A percentile compares a stretch with the other conserved stretches of the same genome.
These are phyloP conservation scores for Mollisiaceae sp. DNA, from an alignment of 2,329 filamentous ascomycete genomes.

Conservation along the genomic window DNA sequence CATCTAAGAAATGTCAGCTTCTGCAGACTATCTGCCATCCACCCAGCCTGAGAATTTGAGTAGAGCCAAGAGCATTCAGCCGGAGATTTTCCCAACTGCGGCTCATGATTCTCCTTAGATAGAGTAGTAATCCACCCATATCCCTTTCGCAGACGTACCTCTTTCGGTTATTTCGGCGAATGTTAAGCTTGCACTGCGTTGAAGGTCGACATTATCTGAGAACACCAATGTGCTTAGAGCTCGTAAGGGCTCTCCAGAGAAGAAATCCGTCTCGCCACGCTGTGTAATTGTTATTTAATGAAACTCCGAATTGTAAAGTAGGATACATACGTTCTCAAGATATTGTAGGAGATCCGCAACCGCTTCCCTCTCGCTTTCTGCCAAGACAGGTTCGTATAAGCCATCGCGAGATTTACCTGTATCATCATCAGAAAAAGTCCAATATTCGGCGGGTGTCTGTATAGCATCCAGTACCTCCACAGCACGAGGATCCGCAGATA, in stretches of 20 bases:
- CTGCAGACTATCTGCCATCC: constrained; percentile 3
- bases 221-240: constrained; percentile 96
- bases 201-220: constrained; percentile 97
- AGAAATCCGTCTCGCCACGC: constrained; percentile 98
- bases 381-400: constrained; percentile 84
- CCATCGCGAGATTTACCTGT: constrained; percentile 78
- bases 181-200: constrained; percentile 95
- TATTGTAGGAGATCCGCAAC: constrained; percentile 95
- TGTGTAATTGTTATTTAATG: constrained; percentile 16
- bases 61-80: not conserved
- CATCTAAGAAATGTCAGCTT: constrained; percentile 66
- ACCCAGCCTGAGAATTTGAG: not conserved
- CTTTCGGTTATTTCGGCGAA: constrained; percentile 98
- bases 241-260: constrained; percentile 90
- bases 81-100: not conserved
- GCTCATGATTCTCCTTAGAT: not conserved
- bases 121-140: not conserved
- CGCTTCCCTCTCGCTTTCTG: constrained; percentile 95
- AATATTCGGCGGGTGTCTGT: constrained; percentile 20
- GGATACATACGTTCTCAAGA: constrained; percentile 80
- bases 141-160: constrained; percentile 63
- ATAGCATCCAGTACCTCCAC: constrained; percentile 52
- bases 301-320: not conserved
- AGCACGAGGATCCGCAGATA: constrained; percentile 66
- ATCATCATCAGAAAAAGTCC: constrained; percentile 42